These are phyloP conservation scores for Epichloe hybrida DNA, from an alignment of 2,329 filamentous ascomycete species.

Conservation along the genomic window DNA sequence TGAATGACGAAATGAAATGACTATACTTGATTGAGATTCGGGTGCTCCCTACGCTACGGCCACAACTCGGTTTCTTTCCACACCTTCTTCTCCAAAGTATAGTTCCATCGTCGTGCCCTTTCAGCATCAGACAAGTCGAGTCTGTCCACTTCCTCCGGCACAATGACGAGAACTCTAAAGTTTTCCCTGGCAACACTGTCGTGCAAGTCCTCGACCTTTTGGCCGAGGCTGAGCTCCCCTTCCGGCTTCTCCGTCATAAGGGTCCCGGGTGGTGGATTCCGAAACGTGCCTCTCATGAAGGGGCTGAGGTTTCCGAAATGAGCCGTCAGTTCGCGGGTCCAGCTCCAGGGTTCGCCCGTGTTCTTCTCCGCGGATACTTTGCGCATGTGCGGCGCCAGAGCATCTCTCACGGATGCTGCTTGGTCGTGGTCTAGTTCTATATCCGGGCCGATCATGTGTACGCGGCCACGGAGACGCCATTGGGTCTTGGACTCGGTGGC, in stretches of 20 bases:
- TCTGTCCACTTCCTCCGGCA: conserved; percentile 63
- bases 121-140: conserved; percentile 57
- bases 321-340: conserved; percentile 64
- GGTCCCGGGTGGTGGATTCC: conserved; percentile 55
- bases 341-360: conserved; percentile 49
- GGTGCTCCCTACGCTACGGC: conserved; percentile 29
- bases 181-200: conserved; percentile 60
- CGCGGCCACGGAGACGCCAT: conserved; percentile 70
- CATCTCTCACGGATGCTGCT: conserved; percentile 39
- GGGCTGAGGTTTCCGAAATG: conserved; percentile 87
- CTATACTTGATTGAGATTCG: no score
- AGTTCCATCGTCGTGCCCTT: conserved; percentile 50
- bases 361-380: conserved; percentile 1
- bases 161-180: conserved; percentile 73
- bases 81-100: conserved; percentile 41
- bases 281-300: conserved; percentile 63
- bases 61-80: conserved; percentile 63
- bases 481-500: conserved; percentile 55
- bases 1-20: no score
- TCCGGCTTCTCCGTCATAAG: conserved; percentile 38
- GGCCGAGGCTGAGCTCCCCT: conserved; percentile 33
- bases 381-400: conserved; percentile 51
- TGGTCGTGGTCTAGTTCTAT: conserved; percentile 31
- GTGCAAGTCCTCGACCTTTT: conserved; percentile 56
- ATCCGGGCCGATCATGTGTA: conserved; percentile 62